A percentile compares a stretch with the other conserved stretches of the same genome.
Evolutionary conservation across 2,329 filamentous ascomycete genomes (phyloP).

Genomic region (Aspergillus luchuensis): DNA sequence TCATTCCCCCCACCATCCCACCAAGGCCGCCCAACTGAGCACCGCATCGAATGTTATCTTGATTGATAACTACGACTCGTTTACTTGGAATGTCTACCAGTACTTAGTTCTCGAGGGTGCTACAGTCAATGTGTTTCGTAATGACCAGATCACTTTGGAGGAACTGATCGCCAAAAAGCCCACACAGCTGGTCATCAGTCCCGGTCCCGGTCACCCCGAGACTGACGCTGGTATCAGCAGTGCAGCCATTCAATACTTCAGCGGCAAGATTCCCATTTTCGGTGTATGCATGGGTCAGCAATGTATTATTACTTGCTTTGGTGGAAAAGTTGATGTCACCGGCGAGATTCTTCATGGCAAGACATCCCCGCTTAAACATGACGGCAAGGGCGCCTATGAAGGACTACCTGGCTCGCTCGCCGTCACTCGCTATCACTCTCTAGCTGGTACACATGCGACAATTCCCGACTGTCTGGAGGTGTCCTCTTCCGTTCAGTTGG

Average conservation of each 20-base stretch:
- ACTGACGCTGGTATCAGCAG: conserved; percentile 93
- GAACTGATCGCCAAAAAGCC: conserved; percentile 81
- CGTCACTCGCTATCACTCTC: conserved; percentile 93
- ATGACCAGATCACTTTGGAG: conserved; percentile 85
- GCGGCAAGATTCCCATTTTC: conserved; percentile 90
- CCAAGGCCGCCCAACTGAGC: conserved; percentile 69
- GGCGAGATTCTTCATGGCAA: conserved; percentile 98
- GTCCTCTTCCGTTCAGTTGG: conserved; percentile 79
- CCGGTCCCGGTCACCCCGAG: conserved; percentile 87
- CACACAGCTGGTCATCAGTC: conserved; percentile 92
- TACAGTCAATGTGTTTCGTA: conserved; percentile 83
- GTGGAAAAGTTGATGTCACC: conserved; percentile 85
- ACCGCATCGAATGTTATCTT: conserved; percentile 89
- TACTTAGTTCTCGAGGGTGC: conserved; percentile 97
- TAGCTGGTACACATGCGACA: conserved; percentile 87
- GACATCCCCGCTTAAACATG: conserved; percentile 86
- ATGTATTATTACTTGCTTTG: conserved; percentile 93
- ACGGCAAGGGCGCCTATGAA: conserved; percentile 86
- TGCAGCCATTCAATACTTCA: conserved; percentile 86
- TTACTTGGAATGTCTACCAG: conserved; percentile 99
- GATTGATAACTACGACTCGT: conserved; percentile 99
- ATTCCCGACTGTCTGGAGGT: conserved; percentile 84
- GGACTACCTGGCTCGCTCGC: conserved; percentile 77
- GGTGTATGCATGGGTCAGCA: conserved; percentile 99
- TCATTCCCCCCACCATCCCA: conserved; percentile 79